Conservation (phyloP, 768 basidiomycete species). For the Boletus tomentosulus region DNA sequence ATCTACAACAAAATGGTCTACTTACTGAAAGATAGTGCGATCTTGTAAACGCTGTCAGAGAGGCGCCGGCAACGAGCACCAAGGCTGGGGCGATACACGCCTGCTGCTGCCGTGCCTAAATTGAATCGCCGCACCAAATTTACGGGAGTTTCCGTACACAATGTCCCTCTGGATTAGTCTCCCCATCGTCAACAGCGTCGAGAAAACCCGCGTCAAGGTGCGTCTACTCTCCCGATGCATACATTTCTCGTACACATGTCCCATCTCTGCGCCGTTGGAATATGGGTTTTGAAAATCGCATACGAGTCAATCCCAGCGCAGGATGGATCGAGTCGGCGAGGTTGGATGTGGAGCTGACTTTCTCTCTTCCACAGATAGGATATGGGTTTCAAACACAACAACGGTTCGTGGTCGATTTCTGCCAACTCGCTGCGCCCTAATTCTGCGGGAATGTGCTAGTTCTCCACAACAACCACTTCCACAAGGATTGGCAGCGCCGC, state of each 20-base stretch:
- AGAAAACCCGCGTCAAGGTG: slow-evolving; percentile 32
- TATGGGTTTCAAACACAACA: slow-evolving; percentile 37
- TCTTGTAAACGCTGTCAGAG: neutral
- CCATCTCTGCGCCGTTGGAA: neutral
- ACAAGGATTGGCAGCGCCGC: slow-evolving; percentile 98
- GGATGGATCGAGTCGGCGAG: slow-evolving; percentile 20
- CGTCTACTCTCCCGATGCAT: slow-evolving; percentile 13
- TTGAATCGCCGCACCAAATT: slow-evolving; percentile 29
- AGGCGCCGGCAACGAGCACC: neutral
- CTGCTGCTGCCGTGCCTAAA: neutral
- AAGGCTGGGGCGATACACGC: neutral
- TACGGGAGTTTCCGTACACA: slow-evolving; percentile 24
- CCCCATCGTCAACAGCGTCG: slow-evolving; percentile 26
- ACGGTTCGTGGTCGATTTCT: slow-evolving; percentile 28
- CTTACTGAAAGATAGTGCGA: neutral
- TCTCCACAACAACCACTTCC: slow-evolving; percentile 93
- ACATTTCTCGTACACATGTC: neutral
- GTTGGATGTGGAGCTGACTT: slow-evolving; percentile 23
- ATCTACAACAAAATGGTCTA: neutral
- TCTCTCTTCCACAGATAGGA: slow-evolving; percentile 23
- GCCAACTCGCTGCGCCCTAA: slow-evolving; percentile 22
- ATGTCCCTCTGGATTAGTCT: slow-evolving; percentile 1
- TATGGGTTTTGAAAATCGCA: neutral
- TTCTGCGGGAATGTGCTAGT: slow-evolving; percentile 38
- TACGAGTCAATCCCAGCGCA: neutral